Percentiles rank a stretch among this genome's conserved stretches.
phyloP scores from a whole-genome alignment of 257 asterid species.

The Solanum appendiculatum region DNA sequence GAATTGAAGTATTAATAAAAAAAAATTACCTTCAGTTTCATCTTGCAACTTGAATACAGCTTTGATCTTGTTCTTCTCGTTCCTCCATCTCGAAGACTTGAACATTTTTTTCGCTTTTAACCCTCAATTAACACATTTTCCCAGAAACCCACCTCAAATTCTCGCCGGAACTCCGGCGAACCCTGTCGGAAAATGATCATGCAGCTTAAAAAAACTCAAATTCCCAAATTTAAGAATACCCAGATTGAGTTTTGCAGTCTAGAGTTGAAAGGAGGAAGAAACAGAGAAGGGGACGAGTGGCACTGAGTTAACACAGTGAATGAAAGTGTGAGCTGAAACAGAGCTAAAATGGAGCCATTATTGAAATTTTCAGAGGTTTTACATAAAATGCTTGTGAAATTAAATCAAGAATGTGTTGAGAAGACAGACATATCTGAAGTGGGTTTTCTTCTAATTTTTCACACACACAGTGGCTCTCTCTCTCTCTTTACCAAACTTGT shows the following conservation, averaged over 20 bases:
- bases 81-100: constrained; percentile 80
- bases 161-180: no score
- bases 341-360: background rate
- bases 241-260: constrained; percentile 2
- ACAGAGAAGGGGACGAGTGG: constrained; percentile 1
- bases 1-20: background rate
- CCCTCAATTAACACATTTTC: constrained; percentile 27
- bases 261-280: background rate
- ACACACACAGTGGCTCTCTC: background rate
- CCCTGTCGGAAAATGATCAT: constrained; percentile 32
- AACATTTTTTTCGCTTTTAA: constrained; percentile 44
- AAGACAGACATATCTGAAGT: constrained; percentile 24
- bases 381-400: constrained; percentile 11
- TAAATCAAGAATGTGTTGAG: constrained; percentile 11
- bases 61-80: constrained; percentile 87
- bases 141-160: background rate
- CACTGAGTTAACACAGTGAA: constrained; percentile 13
- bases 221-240: constrained; percentile 5
- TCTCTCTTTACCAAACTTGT: constrained; percentile 7
- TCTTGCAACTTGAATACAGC: constrained; percentile 80
- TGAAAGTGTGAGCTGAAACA: constrained; percentile 29
- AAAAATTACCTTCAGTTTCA: background rate
- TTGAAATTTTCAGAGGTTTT: background rate
- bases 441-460: background rate
- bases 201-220: constrained; percentile 1